Evolutionary conservation across 371 early-diverging fungal genomes (phyloP), one percentile per base, ranked within the genome.

Genomic region (Zychaea mexicana): DNA sequence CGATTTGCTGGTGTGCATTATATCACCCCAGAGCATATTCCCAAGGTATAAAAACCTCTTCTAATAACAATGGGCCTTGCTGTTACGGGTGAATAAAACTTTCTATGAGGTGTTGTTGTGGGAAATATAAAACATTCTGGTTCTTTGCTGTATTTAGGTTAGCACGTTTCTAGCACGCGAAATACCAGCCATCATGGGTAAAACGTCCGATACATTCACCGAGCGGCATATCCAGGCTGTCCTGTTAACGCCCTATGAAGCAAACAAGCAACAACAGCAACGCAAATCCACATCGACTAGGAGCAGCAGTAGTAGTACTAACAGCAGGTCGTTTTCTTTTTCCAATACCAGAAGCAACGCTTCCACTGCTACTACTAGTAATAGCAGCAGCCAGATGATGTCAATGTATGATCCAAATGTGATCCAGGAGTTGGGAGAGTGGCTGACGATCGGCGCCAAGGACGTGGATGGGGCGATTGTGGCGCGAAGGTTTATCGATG

Each of bases 11-110:
- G 56, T 26, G 60, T 73, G 2, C 66, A 65, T 21, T 49, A 61
- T 10, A 53, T 81, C 9, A 57, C 60, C 33, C 78, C 81, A 19
- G 69, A 72, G 26, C 66, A 77, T 57, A 76, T 81, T 61, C 76
- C 78, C 38, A 68, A 72, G 58, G 79, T 74, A 59, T 26, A n/a
- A n/a, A n/a, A n/a, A n/a, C n/a, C n/a, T n/a, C n/a, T n/a, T n/a
- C n/a, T n/a, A n/a, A n/a, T n/a, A n/a, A n/a, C n/a, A n/a, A n/a
- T n/a, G n/a, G n/a, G n/a, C n/a, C n/a, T n/a, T n/a, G n/a, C n/a
- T n/a, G n/a, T n/a, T n/a, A n/a, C n/a, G n/a, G n/a, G n/a, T n/a
- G n/a, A n/a, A n/a, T n/a, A n/a, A n/a, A n/a, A n/a, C n/a, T n/a
- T n/a, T n/a, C n/a, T n/a, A n/a, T n/a, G n/a, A n/a, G n/a, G n/a